A percentile compares a stretch with the other conserved stretches of the same genome.
Conservation (phyloP, 202 grass and related monocot genomes). For the Miscanthus sacchariflorus region DNA sequence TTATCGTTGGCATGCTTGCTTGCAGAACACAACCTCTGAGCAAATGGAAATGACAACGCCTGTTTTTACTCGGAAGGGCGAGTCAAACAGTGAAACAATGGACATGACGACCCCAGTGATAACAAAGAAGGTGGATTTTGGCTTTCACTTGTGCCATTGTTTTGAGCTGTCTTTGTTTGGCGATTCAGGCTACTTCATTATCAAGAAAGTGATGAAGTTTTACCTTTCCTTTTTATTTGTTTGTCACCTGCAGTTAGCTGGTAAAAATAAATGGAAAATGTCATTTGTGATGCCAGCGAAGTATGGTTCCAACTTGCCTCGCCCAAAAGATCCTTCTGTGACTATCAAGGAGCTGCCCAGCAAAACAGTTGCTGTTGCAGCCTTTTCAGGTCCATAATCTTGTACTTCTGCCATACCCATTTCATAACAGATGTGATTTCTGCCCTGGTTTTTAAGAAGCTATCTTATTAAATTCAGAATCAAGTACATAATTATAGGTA, state of each 20-base stretch:
- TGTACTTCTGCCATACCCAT: neutral
- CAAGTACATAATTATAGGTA: neutral
- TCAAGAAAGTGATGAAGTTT: neutral
- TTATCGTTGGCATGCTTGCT: slow-evolving; percentile 33
- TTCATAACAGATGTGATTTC: neutral
- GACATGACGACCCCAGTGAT: slow-evolving; percentile 98
- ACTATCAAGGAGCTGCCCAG: slow-evolving; percentile 75
- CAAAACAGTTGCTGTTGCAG: slow-evolving; percentile 73
- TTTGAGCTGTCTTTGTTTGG: slow-evolving; percentile 29
- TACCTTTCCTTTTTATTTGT: slow-evolving; percentile 16
- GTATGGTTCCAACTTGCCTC: slow-evolving; percentile 80
- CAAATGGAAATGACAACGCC: slow-evolving; percentile 98
- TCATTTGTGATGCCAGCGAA: slow-evolving; percentile 97
- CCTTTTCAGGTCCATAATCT: slow-evolving; percentile 73
- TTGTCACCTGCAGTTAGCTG: slow-evolving; percentile 52
- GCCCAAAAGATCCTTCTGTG: slow-evolving; percentile 81
- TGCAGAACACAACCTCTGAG: slow-evolving; percentile 72
- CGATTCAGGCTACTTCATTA: slow-evolving; percentile 7
- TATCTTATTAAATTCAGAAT: slow-evolving; percentile 12
- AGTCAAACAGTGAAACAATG: slow-evolving; percentile 64
- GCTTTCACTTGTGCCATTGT: neutral
- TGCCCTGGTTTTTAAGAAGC: neutral
- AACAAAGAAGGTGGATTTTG: slow-evolving; percentile 65
- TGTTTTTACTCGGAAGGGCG: slow-evolving; percentile 72
- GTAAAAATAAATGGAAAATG: slow-evolving; percentile 80